phyloP scores from a whole-genome alignment of 768 basidiomycete genomes.

The Termitomyces sp. region DNA sequence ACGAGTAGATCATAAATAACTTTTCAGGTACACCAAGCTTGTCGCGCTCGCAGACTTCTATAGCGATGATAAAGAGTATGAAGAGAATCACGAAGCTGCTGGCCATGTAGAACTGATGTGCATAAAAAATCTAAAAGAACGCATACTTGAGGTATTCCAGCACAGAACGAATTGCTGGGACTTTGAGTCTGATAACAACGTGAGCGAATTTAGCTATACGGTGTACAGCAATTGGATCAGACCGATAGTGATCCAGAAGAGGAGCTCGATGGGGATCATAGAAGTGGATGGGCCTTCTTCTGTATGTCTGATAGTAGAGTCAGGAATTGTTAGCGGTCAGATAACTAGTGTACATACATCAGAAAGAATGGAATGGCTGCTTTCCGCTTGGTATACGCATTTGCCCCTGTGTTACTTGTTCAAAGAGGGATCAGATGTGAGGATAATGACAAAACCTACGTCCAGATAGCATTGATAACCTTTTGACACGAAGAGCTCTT shows the following conservation, averaged over 20 bases:
- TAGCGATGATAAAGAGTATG: conserved; percentile 70
- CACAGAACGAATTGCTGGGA: conserved; percentile 86
- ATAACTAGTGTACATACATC: conserved; percentile 52
- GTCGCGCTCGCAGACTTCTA: conserved; percentile 65
- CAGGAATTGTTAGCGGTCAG: neutral
- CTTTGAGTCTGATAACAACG: conserved; percentile 66
- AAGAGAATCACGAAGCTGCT: conserved; percentile 76
- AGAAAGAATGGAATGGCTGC: conserved; percentile 83
- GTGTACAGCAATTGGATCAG: conserved; percentile 12
- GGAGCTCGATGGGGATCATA: conserved; percentile 95
- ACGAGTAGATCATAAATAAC: conserved; percentile 71
- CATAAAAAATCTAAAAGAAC: neutral
- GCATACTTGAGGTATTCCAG: conserved; percentile 83
- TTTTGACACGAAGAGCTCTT: conserved; percentile 86
- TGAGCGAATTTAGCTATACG: neutral
- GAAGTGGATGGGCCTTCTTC: conserved; percentile 85
- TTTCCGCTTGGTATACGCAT: conserved; percentile 88
- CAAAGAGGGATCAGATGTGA: neutral
- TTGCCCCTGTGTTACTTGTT: conserved; percentile 51
- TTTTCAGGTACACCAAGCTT: conserved; percentile 62
- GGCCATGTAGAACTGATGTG: neutral
- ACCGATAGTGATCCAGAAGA: conserved; percentile 94
- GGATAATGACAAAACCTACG: conserved; percentile 35
- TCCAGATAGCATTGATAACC: conserved; percentile 82
- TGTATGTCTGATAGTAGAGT: conserved; percentile 66